These are phyloP conservation scores for Candolleomyces efflorescens DNA, from an alignment of 768 basidiomycete genomes.

Conservation along the genomic window DNA sequence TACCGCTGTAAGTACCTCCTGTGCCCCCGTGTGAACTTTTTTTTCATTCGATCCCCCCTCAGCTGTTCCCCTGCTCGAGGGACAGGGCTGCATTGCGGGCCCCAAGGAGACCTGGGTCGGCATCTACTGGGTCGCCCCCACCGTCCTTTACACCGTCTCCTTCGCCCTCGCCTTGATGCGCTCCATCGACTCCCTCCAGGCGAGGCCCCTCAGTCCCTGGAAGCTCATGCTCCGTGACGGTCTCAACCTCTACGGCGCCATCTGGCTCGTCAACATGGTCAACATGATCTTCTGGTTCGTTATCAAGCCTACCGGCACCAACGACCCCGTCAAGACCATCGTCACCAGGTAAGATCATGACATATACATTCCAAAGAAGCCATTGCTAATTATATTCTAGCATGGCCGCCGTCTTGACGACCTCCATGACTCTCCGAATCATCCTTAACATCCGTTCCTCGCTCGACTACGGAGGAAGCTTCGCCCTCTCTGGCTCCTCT, in stretches of 20 bases:
- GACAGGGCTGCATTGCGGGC: slow-evolving; percentile 85
- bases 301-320: slow-evolving; percentile 54
- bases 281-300: slow-evolving; percentile 90
- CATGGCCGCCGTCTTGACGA: slow-evolving; percentile 84
- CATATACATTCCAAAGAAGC: neutral
- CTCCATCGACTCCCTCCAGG: slow-evolving; percentile 52
- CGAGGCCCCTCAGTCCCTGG: slow-evolving; percentile 64
- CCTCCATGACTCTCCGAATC: slow-evolving; percentile 86
- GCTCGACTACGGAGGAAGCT: slow-evolving; percentile 67
- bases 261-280: slow-evolving; percentile 76
- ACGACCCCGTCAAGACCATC: slow-evolving; percentile 77
- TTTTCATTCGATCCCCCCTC: slow-evolving; percentile 5
- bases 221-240: slow-evolving; percentile 90
- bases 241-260: slow-evolving; percentile 78
- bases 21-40: neutral
- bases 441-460: slow-evolving; percentile 77
- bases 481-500: slow-evolving; percentile 49
- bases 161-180: slow-evolving; percentile 58
- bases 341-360: slow-evolving; percentile 52
- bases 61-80: slow-evolving; percentile 67
- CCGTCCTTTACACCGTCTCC: slow-evolving; percentile 66
- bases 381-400: slow-evolving; percentile 4
- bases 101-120: slow-evolving; percentile 80
- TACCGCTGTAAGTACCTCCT: slow-evolving; percentile 53
- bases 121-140: slow-evolving; percentile 80